Conservation (phyloP, 306 rosid species). For the Spatholobus suberectus region DNA sequence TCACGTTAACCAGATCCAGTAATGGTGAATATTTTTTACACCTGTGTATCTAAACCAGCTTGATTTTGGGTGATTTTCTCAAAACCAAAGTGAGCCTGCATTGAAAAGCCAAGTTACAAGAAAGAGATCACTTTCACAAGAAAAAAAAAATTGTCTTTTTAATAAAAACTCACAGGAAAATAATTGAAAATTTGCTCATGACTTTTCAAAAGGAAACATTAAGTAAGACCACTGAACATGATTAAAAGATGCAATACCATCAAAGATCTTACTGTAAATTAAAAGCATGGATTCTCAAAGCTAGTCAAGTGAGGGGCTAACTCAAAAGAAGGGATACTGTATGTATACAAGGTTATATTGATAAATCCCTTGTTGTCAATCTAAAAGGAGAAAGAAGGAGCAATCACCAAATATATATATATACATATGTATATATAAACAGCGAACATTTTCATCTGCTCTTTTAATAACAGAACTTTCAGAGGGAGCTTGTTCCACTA, state of each 20-base stretch:
- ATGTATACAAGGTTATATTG: neutral
- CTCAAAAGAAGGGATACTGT: neutral
- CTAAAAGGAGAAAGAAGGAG: neutral
- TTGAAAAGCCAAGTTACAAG: conserved; percentile 27
- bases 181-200: neutral
- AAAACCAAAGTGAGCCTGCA: conserved; percentile 46
- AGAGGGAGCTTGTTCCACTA: neutral
- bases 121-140: conserved; percentile 5
- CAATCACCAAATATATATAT: no score
- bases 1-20: conserved; percentile 61
- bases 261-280: neutral
- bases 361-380: conserved; percentile 16
- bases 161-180: neutral
- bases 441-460: no score
- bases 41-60: conserved; percentile 24
- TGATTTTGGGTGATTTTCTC: conserved; percentile 41
- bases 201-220: conserved; percentile 8
- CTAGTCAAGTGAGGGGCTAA: neutral
- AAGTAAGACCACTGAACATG: neutral
- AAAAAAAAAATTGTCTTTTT: neutral
- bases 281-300: neutral
- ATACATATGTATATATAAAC: no score
- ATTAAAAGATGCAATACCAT: conserved; percentile 11
- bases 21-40: conserved; percentile 39
- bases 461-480: neutral